Evolutionary conservation across 2,329 filamentous ascomycete species (phyloP).

Genomic region (Leptosphaerulina australis): DNA sequence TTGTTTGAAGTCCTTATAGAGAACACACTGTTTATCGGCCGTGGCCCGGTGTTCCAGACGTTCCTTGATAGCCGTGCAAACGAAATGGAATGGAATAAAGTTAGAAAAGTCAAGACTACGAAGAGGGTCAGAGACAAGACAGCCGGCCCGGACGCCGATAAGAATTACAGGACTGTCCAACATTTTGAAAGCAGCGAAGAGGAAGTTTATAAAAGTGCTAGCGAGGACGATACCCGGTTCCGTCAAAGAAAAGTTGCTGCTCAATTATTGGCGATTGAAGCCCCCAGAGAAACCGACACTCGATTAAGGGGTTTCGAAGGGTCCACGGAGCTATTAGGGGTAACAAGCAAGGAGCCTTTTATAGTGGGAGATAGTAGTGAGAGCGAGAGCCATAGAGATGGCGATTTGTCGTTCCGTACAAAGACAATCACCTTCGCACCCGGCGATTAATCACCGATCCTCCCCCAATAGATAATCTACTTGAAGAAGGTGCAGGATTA

Average conservation of each 20-base stretch:
- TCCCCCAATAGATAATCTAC: no score
- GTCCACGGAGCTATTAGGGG: no score
- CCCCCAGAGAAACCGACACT: no score
- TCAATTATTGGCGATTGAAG: background rate
- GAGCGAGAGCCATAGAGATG: no score
- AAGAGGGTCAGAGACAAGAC: background rate
- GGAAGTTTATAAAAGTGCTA: background rate
- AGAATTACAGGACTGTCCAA: background rate
- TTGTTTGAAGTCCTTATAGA: background rate
- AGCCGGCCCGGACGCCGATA: background rate
- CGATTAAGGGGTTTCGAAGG: no score
- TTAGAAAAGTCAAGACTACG: background rate
- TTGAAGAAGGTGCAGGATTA: no score
- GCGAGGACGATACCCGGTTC: background rate
- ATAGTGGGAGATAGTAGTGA: no score
- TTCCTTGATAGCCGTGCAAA: background rate
- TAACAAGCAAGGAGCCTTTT: no score
- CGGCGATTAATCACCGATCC: no score
- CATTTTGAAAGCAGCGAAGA: background rate
- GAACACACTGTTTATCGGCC: background rate
- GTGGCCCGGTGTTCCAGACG: background rate
- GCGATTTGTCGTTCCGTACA: no score
- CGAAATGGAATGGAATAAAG: background rate
- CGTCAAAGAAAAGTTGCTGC: background rate
- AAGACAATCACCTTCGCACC: no score